A percentile compares a stretch with the other conserved stretches of the same genome.
Evolutionary conservation across 306 rosid genomes (phyloP).

Genomic region (Luffa acutangula): DNA sequence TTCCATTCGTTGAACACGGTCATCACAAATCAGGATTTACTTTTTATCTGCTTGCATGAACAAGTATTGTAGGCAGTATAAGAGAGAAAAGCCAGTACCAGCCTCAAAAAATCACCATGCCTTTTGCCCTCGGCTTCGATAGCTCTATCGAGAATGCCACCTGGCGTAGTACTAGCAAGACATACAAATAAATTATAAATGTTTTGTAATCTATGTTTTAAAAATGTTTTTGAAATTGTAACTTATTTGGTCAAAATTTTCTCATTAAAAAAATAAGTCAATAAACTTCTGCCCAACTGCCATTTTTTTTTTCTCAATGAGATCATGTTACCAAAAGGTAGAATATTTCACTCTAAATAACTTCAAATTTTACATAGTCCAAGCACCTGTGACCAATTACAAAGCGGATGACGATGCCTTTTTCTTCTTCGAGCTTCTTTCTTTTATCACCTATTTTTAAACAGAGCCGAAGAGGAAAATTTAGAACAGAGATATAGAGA

Average conservation of each 20-base stretch:
- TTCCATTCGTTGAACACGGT: neutral
- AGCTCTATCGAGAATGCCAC: slow-evolving; percentile 54
- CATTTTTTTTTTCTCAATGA: neutral
- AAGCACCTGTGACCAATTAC: slow-evolving; percentile 52
- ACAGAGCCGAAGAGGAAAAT: neutral
- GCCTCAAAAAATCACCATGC: slow-evolving; percentile 45
- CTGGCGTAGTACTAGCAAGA: slow-evolving; percentile 42
- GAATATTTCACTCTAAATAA: neutral
- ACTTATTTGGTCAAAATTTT: neutral
- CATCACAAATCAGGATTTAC: neutral
- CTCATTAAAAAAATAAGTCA: neutral
- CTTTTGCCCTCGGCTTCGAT: slow-evolving; percentile 43
- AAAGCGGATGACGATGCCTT: slow-evolving; percentile 42
- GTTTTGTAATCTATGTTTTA: neutral
- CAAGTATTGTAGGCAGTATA: neutral
- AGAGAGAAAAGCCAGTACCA: slow-evolving; percentile 24
- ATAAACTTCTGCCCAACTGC: neutral
- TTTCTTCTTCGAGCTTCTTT: slow-evolving; percentile 51
- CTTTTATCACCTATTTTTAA: slow-evolving; percentile 24
- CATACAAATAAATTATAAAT: neutral
- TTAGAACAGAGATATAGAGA: neutral
- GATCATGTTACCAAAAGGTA: neutral
- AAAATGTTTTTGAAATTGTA: neutral
- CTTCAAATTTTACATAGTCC: neutral
- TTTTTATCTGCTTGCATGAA: neutral